Conservation (phyloP, 768 basidiomycete genomes). For the Lyophyllum semitale region DNA sequence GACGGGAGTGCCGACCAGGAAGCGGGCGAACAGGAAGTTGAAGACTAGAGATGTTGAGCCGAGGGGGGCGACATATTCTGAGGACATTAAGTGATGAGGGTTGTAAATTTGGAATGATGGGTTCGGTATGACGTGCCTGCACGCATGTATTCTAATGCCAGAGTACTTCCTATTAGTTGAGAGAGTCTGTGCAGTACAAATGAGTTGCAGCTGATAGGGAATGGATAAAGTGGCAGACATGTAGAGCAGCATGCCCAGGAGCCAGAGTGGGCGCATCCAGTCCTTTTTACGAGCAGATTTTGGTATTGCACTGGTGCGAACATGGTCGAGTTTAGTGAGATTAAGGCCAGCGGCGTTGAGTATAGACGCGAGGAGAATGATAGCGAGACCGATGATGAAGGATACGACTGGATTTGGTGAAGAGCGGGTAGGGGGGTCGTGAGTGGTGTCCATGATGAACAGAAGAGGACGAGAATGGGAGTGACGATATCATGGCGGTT, state of each 20-base stretch:
- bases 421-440: constrained; percentile 1
- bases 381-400: constrained; percentile 84
- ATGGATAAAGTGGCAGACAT: constrained; percentile 55
- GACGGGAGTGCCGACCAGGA: constrained; percentile 84
- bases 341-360: constrained; percentile 93
- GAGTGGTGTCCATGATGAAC: constrained; percentile 12
- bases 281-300: constrained; percentile 73
- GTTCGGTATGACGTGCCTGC: constrained; percentile 51
- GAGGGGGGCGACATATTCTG: constrained; percentile 95
- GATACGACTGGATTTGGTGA: constrained; percentile 36
- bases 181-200: constrained; percentile 53
- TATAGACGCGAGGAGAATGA: constrained; percentile 82
- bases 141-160: constrained; percentile 87
- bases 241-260: constrained; percentile 92
- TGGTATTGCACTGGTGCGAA: constrained; percentile 74
- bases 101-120: not conserved
- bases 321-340: constrained; percentile 92
- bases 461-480: not conserved
- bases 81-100: constrained; percentile 7
- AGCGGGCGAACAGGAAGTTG: constrained; percentile 93
- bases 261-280: constrained; percentile 85
- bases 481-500: not conserved
- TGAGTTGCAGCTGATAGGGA: constrained; percentile 1
- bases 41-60: constrained; percentile 94
- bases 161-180: constrained; percentile 84